Percentiles rank a stretch among this genome's conserved stretches.
These are phyloP conservation scores for Sanghuangporus baumii DNA, from an alignment of 1,284 basidiomycete genomes.

Conservation along the genomic window DNA sequence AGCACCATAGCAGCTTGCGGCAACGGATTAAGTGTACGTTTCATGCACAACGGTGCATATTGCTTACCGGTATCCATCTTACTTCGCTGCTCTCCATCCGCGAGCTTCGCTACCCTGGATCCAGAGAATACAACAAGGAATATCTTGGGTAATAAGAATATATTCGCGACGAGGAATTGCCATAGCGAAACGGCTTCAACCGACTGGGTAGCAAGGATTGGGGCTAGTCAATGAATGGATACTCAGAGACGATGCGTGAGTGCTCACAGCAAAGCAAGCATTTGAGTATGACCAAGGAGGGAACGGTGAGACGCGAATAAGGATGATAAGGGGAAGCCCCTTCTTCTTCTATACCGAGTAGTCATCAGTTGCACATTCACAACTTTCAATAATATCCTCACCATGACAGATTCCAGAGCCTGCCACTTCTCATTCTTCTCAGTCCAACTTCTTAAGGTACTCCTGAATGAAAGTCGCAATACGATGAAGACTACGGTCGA, in stretches of 20 bases:
- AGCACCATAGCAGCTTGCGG: conserved; percentile 55
- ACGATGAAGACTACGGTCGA: conserved; percentile 59
- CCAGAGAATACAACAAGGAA: conserved; percentile 74
- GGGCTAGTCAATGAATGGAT: background rate
- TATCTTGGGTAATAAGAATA: conserved; percentile 65
- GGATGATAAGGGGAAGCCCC: conserved; percentile 70
- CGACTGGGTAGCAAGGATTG: conserved; percentile 36
- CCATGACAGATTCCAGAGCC: conserved; percentile 71
- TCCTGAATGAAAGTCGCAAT: conserved; percentile 55
- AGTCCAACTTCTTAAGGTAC: conserved; percentile 52
- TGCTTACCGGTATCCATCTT: conserved; percentile 69
- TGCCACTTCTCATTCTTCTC: conserved; percentile 64
- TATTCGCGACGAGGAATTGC: conserved; percentile 72
- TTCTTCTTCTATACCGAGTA: conserved; percentile 48
- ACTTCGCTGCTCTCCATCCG: conserved; percentile 68
- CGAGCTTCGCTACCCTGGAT: conserved; percentile 64
- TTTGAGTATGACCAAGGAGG: conserved; percentile 83
- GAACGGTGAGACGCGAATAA: conserved; percentile 77
- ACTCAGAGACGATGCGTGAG: no score
- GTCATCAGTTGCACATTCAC: background rate
- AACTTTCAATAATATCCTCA: conserved; percentile 31
- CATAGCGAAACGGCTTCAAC: conserved; percentile 66
- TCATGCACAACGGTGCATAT: background rate
- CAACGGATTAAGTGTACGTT: background rate
- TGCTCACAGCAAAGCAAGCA: conserved; percentile 65